phyloP scores from a whole-genome alignment of 345 rosid species.

The Atalantia buxifolia region DNA sequence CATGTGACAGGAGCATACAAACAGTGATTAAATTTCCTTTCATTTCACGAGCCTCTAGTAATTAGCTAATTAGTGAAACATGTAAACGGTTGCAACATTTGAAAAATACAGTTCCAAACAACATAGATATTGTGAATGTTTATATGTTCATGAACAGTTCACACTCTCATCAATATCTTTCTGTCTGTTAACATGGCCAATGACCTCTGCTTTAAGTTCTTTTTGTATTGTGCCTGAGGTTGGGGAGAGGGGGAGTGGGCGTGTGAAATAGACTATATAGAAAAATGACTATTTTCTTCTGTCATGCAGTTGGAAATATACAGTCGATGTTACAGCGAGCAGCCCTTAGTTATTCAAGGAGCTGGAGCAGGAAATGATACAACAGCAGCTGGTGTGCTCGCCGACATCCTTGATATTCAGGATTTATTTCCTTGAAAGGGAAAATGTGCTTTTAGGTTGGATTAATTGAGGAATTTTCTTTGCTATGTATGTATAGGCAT shows the following conservation, averaged over 20 bases:
- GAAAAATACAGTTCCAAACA: not conserved
- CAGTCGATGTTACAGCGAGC: slow-evolving; percentile 72
- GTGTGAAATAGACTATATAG: not conserved
- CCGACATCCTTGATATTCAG: slow-evolving; percentile 85
- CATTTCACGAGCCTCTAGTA: not conserved
- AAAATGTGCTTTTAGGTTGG: not conserved
- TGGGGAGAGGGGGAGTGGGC: no score
- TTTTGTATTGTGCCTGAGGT: no score
- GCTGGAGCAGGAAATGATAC: slow-evolving; percentile 98
- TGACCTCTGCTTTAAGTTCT: not conserved
- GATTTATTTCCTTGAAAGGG: slow-evolving; percentile 56
- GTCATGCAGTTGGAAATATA: slow-evolving; percentile 76
- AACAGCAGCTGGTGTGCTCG: slow-evolving; percentile 91
- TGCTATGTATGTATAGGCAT: not conserved
- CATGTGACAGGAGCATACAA: not conserved
- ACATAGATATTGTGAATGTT: not conserved
- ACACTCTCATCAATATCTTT: not conserved
- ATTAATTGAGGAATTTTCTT: not conserved
- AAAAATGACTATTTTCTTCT: slow-evolving; percentile 6
- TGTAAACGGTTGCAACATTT: not conserved
- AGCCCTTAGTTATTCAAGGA: slow-evolving; percentile 91
- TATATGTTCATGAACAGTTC: not conserved
- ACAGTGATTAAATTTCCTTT: not conserved
- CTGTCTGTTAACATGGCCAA: no score
- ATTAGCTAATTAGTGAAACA: not conserved